A percentile compares a stretch with the other conserved stretches of the same genome.
Conservation (phyloP, 495 filamentous ascomycete species). For the Stereocaulon alpinum region DNA sequence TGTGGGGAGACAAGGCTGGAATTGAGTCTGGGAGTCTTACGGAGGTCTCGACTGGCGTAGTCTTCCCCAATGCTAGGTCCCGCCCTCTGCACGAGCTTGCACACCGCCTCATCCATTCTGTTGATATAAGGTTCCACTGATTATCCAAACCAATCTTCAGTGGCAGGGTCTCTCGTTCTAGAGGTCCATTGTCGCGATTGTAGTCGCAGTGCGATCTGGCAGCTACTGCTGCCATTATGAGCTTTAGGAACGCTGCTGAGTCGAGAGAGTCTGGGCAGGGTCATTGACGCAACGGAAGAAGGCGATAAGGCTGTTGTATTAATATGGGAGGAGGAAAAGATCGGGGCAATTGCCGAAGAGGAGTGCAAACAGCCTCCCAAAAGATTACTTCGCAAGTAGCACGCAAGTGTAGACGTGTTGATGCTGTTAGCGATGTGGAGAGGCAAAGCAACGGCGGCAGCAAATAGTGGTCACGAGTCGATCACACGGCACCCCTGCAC, state of each 20-base stretch:
- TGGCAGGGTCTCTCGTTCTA: constrained; percentile 15
- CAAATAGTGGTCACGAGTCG: constrained; percentile 9
- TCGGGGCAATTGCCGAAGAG: not conserved
- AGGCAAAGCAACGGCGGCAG: constrained; percentile 3
- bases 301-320: not conserved
- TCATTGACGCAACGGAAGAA: constrained; percentile 14
- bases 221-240: constrained; percentile 23
- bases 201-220: constrained; percentile 18
- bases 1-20: constrained; percentile 4
- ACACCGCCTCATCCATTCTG: constrained; percentile 17
- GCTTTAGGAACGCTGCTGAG: constrained; percentile 5
- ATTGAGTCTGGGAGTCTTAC: constrained; percentile 13
- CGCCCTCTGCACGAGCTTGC: constrained; percentile 14
- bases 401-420: not conserved
- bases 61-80: constrained; percentile 10
- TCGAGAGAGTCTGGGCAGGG: constrained; percentile 10
- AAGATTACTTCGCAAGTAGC: not conserved
- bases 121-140: not conserved
- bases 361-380: constrained; percentile 11
- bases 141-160: constrained; percentile 24
- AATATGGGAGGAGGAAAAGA: not conserved
- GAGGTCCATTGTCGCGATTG: constrained; percentile 17
- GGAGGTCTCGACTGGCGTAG: constrained; percentile 7
- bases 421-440: constrained; percentile 1
- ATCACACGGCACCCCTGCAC: constrained; percentile 1